Percentiles rank a stretch among this genome's conserved stretches.
phyloP scores from a whole-genome alignment of 2,329 filamentous ascomycete species.

The Aspergillus fumigatiaffinis region DNA sequence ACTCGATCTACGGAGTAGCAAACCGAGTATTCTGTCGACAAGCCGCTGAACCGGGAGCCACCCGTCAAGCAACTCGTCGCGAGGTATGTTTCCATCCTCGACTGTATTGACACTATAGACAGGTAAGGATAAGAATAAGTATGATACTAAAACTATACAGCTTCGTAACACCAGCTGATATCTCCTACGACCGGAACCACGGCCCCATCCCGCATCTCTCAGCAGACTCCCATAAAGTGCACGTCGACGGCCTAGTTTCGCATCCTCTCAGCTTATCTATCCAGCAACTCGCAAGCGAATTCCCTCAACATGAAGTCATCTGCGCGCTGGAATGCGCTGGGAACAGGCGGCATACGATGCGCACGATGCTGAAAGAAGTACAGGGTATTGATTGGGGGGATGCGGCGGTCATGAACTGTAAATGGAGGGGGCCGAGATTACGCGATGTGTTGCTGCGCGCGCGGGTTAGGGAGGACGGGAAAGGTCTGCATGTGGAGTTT shows the following conservation, averaged over 20 bases:
- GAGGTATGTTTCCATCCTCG: conserved; percentile 15
- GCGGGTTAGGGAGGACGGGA: conserved; percentile 33
- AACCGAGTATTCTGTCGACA: conserved; percentile 18
- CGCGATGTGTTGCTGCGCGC: conserved; percentile 50
- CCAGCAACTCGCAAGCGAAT: conserved; percentile 43
- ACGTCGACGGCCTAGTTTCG: conserved; percentile 48
- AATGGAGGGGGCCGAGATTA: conserved; percentile 53
- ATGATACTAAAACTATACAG: conserved; percentile 21
- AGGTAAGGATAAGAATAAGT: background rate
- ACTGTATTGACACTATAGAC: too few relatives aligned
- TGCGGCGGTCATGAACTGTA: conserved; percentile 59
- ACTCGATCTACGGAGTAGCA: background rate
- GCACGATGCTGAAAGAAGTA: conserved; percentile 56
- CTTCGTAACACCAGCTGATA: conserved; percentile 51
- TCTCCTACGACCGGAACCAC: conserved; percentile 57
- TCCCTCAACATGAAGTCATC: conserved; percentile 53
- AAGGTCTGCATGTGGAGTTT: conserved; percentile 51
- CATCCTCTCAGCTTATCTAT: conserved; percentile 45
- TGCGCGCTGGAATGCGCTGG: conserved; percentile 59
- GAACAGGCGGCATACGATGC: conserved; percentile 59
- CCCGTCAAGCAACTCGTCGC: conserved; percentile 24
- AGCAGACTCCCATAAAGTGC: conserved; percentile 40
- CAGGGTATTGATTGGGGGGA: conserved; percentile 59
- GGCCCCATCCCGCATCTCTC: conserved; percentile 50
- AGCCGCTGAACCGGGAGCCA: conserved; percentile 34